phyloP scores from a whole-genome alignment of 148 eudicot genomes.

The Fagopyrum homotropicum region DNA sequence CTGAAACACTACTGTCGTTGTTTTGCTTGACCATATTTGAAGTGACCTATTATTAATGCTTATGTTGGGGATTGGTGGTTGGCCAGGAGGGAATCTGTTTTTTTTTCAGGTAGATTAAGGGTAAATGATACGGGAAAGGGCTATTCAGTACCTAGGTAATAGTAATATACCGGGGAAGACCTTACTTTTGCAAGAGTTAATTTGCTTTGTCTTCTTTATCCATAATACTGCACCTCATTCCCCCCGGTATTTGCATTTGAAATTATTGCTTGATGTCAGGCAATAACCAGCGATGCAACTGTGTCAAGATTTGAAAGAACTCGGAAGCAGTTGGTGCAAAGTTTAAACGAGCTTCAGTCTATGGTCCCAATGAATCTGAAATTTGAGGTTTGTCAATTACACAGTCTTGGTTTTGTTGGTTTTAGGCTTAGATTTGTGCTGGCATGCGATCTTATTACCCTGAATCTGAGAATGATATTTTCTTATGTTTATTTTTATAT shows the following conservation, averaged over 20 bases:
- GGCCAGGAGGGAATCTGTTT: not conserved
- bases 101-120: not conserved
- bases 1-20: not conserved
- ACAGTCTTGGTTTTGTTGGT: slow-evolving; percentile 10
- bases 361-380: slow-evolving; percentile 63
- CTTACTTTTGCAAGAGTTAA: not conserved
- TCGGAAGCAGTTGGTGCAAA: slow-evolving; percentile 39
- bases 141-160: not conserved
- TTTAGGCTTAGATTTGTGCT: not conserved
- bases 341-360: slow-evolving; percentile 58
- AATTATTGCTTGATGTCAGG: slow-evolving; percentile 33
- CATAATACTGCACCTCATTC: not conserved
- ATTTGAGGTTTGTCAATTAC: slow-evolving; percentile 42
- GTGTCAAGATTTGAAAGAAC: slow-evolving; percentile 54
- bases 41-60: not conserved
- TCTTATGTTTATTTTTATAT: not conserved
- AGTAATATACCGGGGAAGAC: not conserved
- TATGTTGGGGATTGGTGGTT: not conserved
- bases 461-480: not conserved
- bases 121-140: not conserved
- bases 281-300: slow-evolving; percentile 58
- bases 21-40: not conserved
- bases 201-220: not conserved
- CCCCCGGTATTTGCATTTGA: no score
- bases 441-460: not conserved